These are phyloP conservation scores for Macadamia integrifolia DNA, from an alignment of 164 flowering plant genomes.

Conservation along the genomic window DNA sequence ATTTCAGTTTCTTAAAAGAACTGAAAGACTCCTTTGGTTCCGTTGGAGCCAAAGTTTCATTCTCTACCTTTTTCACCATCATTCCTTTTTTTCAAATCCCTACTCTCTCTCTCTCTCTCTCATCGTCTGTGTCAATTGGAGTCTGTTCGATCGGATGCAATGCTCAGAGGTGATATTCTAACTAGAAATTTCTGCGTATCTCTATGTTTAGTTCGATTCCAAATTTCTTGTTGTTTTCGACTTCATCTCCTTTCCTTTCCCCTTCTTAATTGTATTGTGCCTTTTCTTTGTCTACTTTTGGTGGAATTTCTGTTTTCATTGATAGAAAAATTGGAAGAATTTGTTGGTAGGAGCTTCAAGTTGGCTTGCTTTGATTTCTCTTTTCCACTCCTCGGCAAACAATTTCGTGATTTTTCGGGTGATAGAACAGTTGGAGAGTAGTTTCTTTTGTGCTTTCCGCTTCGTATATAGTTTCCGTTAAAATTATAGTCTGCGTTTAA, in stretches of 20 bases:
- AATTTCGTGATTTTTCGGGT: background rate
- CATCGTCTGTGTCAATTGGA: too few relatives aligned
- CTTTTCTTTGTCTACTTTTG: background rate
- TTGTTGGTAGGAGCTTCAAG: background rate
- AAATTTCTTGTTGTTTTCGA: background rate
- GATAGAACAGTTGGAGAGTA: too few relatives aligned
- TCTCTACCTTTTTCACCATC: too few relatives aligned
- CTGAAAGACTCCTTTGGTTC: background rate
- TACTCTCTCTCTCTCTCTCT: background rate
- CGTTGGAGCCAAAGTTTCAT: constrained; percentile 1
- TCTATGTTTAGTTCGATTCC: too few relatives aligned
- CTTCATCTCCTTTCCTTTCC: background rate
- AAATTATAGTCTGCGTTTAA: too few relatives aligned
- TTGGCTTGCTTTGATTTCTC: background rate
- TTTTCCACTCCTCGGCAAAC: background rate
- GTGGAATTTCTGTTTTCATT: background rate
- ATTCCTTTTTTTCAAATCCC: background rate
- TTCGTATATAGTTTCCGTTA: too few relatives aligned
- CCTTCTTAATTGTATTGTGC: background rate
- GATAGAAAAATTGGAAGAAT: background rate
- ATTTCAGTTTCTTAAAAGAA: background rate
- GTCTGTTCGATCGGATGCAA: constrained; percentile 2
- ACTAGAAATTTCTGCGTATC: background rate
- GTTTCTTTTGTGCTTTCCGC: too few relatives aligned
- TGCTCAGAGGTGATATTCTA: background rate